Conservation (phyloP, 176 grass and related monocot species). For the Zizania latifolia region DNA sequence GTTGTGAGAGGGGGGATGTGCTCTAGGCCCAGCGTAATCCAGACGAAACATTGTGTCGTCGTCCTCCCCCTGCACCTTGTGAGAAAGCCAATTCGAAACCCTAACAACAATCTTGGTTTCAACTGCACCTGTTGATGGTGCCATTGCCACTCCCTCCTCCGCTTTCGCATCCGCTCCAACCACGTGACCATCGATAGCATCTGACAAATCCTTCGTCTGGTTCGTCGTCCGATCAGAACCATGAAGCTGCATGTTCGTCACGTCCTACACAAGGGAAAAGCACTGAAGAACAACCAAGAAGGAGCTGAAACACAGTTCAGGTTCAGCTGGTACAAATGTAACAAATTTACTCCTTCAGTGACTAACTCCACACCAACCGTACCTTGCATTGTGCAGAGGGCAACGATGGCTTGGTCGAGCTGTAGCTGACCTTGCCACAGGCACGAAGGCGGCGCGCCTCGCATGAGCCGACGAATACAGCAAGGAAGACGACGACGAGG, state of each 20-base stretch:
- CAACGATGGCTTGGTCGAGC: not conserved
- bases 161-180: not conserved
- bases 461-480: constrained; percentile 34
- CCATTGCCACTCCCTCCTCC: not conserved
- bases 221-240: not conserved
- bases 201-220: not conserved
- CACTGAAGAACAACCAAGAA: not conserved
- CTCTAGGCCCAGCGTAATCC: constrained; percentile 65
- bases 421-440: not conserved
- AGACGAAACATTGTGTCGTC: constrained; percentile 53
- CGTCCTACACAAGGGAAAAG: constrained; percentile 23
- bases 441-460: constrained; percentile 28
- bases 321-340: not conserved
- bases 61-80: not conserved
- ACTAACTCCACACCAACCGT: constrained; percentile 33
- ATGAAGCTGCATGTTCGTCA: not conserved
- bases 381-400: constrained; percentile 39
- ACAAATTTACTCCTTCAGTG: not conserved
- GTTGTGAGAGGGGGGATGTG: constrained; percentile 72
- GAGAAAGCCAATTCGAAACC: constrained; percentile 16
- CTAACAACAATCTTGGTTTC: not conserved
- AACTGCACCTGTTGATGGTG: not conserved
- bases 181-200: not conserved
- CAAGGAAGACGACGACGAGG: constrained; percentile 31
- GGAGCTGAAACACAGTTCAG: not conserved